These are phyloP conservation scores for Fistulifera solaris DNA, from an alignment of 108 stramenopile species.

Conservation along the genomic window DNA sequence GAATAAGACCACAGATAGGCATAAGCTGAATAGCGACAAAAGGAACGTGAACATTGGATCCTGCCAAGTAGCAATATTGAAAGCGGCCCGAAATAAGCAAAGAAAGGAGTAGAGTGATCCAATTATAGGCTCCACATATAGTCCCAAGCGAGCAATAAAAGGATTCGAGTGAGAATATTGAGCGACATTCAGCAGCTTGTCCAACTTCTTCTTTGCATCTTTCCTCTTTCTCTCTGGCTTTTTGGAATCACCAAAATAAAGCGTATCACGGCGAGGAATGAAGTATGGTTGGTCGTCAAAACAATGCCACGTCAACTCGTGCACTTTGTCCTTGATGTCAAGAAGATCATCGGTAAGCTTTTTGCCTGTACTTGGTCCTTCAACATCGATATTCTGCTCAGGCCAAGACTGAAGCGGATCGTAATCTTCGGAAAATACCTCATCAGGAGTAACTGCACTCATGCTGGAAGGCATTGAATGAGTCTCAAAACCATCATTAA, in stretches of 20 bases:
- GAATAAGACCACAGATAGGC: constrained; percentile 25
- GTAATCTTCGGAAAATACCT: neutral
- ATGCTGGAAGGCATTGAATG: neutral
- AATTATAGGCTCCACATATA: constrained; percentile 26
- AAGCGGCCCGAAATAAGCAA: constrained; percentile 23
- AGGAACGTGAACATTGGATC: constrained; percentile 57
- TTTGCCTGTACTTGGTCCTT: constrained; percentile 11
- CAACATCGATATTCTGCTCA: constrained; percentile 28
- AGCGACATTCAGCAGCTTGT: constrained; percentile 28
- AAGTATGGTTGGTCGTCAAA: constrained; percentile 35
- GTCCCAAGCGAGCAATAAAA: constrained; percentile 22
- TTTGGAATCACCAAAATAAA: constrained; percentile 26
- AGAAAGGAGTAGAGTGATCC: constrained; percentile 17
- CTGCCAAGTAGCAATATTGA: constrained; percentile 60
- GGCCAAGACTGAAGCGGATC: constrained; percentile 5
- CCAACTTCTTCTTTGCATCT: constrained; percentile 17
- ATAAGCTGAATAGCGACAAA: constrained; percentile 20
- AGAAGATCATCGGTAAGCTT: constrained; percentile 29
- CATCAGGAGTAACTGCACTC: neutral
- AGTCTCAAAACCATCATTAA: neutral
- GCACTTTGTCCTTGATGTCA: constrained; percentile 34
- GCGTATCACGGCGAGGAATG: constrained; percentile 12
- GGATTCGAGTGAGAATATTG: constrained; percentile 31
- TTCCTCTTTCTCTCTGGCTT: constrained; percentile 9
- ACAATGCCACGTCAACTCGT: constrained; percentile 23